Evolutionary conservation across 2,329 filamentous ascomycete genomes (phyloP).

Genomic region (Stachybotrys chlorohalonatus): DNA sequence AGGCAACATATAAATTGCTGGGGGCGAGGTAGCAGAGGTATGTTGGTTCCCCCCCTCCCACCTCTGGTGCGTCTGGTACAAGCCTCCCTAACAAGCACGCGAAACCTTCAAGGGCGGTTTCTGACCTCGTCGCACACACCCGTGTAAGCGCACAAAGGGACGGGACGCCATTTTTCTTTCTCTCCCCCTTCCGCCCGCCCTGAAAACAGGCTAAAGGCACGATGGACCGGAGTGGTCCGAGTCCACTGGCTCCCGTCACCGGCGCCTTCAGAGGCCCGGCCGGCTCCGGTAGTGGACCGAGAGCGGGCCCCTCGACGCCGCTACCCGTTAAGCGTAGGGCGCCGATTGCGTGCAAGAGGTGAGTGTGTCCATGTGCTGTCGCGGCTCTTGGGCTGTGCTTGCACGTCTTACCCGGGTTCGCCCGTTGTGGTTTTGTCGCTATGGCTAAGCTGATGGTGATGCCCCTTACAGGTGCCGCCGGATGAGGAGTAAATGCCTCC

Average conservation of each 20-base stretch:
- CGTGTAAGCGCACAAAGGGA: background rate
- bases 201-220: no score
- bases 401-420: no score
- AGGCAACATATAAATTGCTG: background rate
- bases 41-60: background rate
- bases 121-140: background rate
- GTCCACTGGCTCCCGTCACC: background rate
- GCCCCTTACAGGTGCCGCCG: slow-evolving; percentile 36
- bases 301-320: slow-evolving; percentile 1
- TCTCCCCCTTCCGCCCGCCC: background rate
- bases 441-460: no score
- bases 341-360: slow-evolving; percentile 45
- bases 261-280: background rate
- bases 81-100: background rate
- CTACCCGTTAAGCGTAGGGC: slow-evolving; percentile 36
- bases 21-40: background rate
- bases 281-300: background rate
- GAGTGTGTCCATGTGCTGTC: slow-evolving; percentile 8
- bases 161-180: background rate
- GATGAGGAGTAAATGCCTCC: slow-evolving; percentile 47
- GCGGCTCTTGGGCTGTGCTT: no score
- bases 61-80: background rate
- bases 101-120: background rate
- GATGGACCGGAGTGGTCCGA: background rate
- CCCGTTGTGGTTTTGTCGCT: no score